phyloP scores from a whole-genome alignment of 495 filamentous ascomycete species.

The Aspergillus sparsus region DNA sequence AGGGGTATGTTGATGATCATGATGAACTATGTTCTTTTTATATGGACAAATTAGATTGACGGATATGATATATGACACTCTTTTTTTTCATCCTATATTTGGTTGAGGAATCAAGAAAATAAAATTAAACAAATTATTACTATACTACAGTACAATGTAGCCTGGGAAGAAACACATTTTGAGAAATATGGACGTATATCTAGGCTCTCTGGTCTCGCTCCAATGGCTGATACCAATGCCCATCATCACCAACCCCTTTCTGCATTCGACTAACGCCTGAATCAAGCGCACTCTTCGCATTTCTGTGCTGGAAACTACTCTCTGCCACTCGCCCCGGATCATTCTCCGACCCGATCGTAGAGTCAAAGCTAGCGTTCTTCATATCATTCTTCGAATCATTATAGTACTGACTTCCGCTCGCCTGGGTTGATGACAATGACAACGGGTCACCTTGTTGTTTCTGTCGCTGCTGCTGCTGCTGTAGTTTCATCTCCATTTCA shows the following conservation, averaged over 20 bases:
- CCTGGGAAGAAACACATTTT: constrained; percentile 16
- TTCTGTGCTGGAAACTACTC: constrained; percentile 45
- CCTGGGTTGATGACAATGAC: constrained; percentile 19
- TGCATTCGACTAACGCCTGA: constrained; percentile 42
- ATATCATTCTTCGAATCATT: constrained; percentile 46
- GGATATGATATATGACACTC: too few species aligned
- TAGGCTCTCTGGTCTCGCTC: constrained; percentile 47
- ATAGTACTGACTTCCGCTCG: constrained; percentile 31
- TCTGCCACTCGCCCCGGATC: constrained; percentile 63
- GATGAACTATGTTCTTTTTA: too few species aligned
- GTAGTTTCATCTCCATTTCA: constrained; percentile 25
- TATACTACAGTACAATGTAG: constrained; percentile 26
- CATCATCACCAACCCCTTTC: constrained; percentile 40
- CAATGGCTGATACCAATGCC: constrained; percentile 46
- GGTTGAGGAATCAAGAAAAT: too few species aligned
- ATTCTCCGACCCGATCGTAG: constrained; percentile 59
- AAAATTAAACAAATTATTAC: constrained; percentile 18
- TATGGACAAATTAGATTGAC: too few species aligned
- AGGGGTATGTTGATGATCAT: too few species aligned
- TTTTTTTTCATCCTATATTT: too few species aligned
- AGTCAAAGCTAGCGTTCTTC: constrained; percentile 60
- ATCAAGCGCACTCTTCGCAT: constrained; percentile 41
- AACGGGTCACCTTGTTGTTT: neutral
- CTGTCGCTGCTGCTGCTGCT: too few species aligned
- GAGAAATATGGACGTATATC: neutral